Base-by-base conservation (phyloP, 2,329 filamentous ascomycete genomes). In the Rutstroemia sp. region DNA sequence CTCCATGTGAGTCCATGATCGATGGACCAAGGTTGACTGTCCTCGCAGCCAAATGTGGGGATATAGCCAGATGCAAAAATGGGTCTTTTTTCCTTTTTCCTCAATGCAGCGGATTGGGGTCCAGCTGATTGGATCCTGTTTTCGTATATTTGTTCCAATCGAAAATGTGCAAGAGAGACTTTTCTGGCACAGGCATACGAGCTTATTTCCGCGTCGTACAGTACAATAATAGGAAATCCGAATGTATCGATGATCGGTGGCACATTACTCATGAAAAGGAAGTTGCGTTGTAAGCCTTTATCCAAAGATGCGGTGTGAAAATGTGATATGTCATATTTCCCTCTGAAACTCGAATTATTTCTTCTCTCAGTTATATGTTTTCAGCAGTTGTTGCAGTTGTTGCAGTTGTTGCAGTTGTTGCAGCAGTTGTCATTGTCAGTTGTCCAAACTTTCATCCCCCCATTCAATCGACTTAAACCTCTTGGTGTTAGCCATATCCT, bases 221-320 rank as follows among this genome's bases (percentile, higher is more conserved):
- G 27, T 30, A 30, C 30, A 12, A 34, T 14, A 34, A 34, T 42
- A 42, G 21, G 42, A 46, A 16, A 12, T 46, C 34, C 30, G 23
- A 19, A 23, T 40, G 36, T 10, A 49, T 54, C 36, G 36, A 49
- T 42, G 45, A 49, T 54, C 12, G 34, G 48, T 47, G 36, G 23
- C 40, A 46, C 19, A 44, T 23, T 25, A 25, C 48, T 54, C 52
- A 16, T 51, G 38, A 44, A 53, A 44, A 53, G 7, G 17, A 34
- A n/a, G 21, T 21, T 10, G 36, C 23, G 25, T 36, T 30, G n/a
- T 40, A 14, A 49, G 12, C 34, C 52, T 25, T 44, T 46, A 49
- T 55, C 46, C 52, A 36, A 36, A 49, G 6, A 50, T 49, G 52
- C 53, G 39, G 38, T 55, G 46, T 21, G 8, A 34, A 55, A 47